Conservation (phyloP, 805 yeast genomes). For the Yamadazyma insecticola region DNA sequence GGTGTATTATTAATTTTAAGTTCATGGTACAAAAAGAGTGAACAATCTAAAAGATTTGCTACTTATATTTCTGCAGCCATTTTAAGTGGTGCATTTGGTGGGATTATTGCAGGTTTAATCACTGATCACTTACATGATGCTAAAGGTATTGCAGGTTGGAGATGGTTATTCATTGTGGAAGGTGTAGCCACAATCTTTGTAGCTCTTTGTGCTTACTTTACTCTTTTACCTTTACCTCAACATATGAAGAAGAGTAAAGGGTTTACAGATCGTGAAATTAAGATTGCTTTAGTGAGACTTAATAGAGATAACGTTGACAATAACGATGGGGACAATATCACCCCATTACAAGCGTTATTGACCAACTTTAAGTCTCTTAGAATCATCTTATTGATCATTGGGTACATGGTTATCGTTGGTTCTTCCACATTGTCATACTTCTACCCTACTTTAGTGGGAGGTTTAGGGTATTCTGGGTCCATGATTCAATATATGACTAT, state of each 20-base stretch:
- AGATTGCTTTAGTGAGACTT: constrained; percentile 4
- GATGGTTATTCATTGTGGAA: constrained; percentile 61
- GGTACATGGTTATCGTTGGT: constrained; percentile 9
- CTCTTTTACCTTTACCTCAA: constrained; percentile 10
- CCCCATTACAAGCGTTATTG: constrained; percentile 2
- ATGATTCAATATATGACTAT: constrained; percentile 9
- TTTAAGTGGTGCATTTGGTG: constrained; percentile 36
- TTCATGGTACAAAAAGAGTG: constrained; percentile 35
- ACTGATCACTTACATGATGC: constrained; percentile 6
- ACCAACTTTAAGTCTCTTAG: constrained; percentile 5
- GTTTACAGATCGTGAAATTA: constrained; percentile 6
- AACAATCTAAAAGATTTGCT: constrained; percentile 31
- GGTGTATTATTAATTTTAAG: constrained; percentile 36
- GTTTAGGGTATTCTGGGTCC: constrained; percentile 6
- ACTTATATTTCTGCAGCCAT: constrained; percentile 32
- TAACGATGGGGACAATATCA: constrained; percentile 2
- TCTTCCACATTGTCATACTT: constrained; percentile 8
- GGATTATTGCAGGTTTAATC: constrained; percentile 33
- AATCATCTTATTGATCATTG: constrained; percentile 5
- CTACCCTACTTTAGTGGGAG: constrained; percentile 8
- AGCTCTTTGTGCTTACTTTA: constrained; percentile 39
- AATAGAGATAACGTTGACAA: constrained; percentile 6
- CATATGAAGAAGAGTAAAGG: constrained; percentile 5
- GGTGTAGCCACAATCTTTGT: constrained; percentile 51
- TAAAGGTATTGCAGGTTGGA: constrained; percentile 45